Evolutionary conservation across 1,284 basidiomycete species (phyloP).

Genomic region (Leccinum huronense): DNA sequence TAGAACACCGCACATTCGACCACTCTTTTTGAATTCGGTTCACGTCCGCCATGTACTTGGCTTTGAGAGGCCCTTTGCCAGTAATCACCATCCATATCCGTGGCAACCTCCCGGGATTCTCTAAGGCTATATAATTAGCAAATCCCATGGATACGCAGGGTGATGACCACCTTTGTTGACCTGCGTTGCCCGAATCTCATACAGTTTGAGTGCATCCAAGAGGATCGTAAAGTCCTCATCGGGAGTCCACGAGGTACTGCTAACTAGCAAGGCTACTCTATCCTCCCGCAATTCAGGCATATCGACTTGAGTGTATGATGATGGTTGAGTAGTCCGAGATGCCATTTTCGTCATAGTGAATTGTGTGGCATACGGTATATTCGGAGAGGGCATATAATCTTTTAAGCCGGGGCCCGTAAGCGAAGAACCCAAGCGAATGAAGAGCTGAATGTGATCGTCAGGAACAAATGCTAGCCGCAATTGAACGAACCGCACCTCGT

Average conservation of each 20-base stretch:
- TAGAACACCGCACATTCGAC: conserved; percentile 81
- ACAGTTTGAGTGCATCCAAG: conserved; percentile 66
- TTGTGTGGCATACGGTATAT: conserved; percentile 59
- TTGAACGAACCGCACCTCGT: conserved; percentile 54
- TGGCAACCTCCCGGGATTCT: conserved; percentile 50
- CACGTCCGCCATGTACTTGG: conserved; percentile 69
- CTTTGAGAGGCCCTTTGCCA: conserved; percentile 84
- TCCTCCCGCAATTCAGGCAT: conserved; percentile 56
- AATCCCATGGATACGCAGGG: not conserved
- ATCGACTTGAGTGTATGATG: conserved; percentile 38
- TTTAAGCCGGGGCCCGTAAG: conserved; percentile 35
- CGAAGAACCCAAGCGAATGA: conserved; percentile 48
- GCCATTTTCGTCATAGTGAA: conserved; percentile 47
- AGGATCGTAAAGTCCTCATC: conserved; percentile 95
- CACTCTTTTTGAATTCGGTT: conserved; percentile 63
- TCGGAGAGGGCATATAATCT: conserved; percentile 43
- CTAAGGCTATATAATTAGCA: conserved; percentile 11
- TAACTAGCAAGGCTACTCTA: conserved; percentile 85
- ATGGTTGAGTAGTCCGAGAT: conserved; percentile 15
- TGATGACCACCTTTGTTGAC: conserved; percentile 26
- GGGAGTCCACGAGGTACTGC: conserved; percentile 95
- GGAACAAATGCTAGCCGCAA: conserved; percentile 19
- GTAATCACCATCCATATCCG: conserved; percentile 85
- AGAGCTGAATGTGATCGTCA: conserved; percentile 44
- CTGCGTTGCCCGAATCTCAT: conserved; percentile 60